A percentile compares a stretch with the other conserved stretches of the same genome.
Evolutionary conservation across 208 protist species (phyloP).

Genomic region (Balamuthia mandrillaris): DNA sequence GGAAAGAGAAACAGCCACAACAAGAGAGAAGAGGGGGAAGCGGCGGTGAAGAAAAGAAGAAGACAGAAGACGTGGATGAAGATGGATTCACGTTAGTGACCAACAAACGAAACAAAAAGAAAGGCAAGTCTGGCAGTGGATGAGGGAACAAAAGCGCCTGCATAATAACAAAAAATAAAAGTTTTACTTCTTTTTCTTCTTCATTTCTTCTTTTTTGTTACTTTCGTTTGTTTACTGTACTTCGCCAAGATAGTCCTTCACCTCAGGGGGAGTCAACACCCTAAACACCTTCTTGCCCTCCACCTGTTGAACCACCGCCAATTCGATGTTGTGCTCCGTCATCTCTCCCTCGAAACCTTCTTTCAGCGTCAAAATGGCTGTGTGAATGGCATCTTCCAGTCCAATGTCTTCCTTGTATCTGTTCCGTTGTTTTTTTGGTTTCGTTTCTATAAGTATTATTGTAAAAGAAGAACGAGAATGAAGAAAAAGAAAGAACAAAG

Average conservation of each 20-base stretch:
- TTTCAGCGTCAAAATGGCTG: constrained; percentile 84
- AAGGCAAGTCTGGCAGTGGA: background rate
- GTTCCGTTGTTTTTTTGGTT: background rate
- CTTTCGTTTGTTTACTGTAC: constrained; percentile 23
- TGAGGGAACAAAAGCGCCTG: background rate
- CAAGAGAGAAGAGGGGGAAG: background rate
- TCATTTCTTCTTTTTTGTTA: background rate
- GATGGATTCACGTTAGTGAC: background rate
- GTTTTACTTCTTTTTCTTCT: background rate
- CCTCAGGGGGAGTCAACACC: constrained; percentile 74
- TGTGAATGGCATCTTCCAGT: constrained; percentile 99
- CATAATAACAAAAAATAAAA: background rate
- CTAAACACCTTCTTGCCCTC: constrained; percentile 55
- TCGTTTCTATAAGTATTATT: background rate
- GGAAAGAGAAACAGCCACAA: background rate
- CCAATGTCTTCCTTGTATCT: constrained; percentile 96
- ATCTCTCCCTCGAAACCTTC: constrained; percentile 85
- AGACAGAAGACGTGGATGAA: background rate
- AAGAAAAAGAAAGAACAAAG: background rate
- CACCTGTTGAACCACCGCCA: constrained; percentile 90
- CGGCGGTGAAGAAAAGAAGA: background rate
- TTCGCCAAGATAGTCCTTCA: constrained; percentile 85
- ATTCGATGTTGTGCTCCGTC: constrained; percentile 96
- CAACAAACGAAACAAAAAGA: background rate
- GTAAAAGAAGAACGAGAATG: background rate